Evolutionary conservation across 495 filamentous ascomycete genomes (phyloP).

Genomic region (Gamarada debralockiae): DNA sequence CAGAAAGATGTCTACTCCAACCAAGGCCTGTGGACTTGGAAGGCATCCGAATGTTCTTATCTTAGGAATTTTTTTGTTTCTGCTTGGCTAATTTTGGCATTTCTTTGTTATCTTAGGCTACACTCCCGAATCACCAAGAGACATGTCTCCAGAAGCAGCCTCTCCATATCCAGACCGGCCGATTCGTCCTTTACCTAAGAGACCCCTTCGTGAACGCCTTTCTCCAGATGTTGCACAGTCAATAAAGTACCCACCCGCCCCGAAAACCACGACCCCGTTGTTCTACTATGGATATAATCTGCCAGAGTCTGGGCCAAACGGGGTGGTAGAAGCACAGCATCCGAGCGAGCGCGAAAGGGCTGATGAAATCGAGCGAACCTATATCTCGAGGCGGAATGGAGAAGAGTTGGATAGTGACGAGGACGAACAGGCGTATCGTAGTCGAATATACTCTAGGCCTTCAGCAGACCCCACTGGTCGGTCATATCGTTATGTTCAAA

Average conservation of each 20-base stretch:
- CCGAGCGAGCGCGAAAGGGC: conserved; percentile 18
- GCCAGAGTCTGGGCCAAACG: conserved; percentile 28
- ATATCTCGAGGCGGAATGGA: conserved; percentile 29
- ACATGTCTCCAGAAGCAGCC: conserved; percentile 65
- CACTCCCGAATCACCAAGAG: conserved; percentile 24
- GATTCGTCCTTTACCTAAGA: conserved; percentile 89
- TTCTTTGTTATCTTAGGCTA: conserved; percentile 19
- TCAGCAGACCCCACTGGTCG: conserved; percentile 23
- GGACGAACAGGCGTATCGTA: conserved; percentile 28
- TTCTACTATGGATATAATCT: conserved; percentile 68
- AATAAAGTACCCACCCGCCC: conserved; percentile 75
- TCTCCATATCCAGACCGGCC: conserved; percentile 83
- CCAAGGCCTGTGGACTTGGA: background rate
- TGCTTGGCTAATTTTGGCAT: conserved; percentile 10
- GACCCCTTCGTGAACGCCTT: conserved; percentile 77
- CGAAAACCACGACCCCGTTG: conserved; percentile 59
- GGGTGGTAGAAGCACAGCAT: conserved; percentile 18
- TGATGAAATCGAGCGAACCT: conserved; percentile 26
- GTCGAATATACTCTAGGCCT: conserved; percentile 23
- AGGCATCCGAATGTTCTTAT: too few species aligned
- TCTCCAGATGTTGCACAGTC: conserved; percentile 78
- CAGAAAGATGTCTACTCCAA: background rate
- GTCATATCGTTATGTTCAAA: conserved; percentile 28
- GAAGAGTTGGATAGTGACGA: conserved; percentile 35
- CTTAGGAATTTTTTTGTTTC: too few species aligned